Base-by-base conservation (phyloP, 805 yeast genomes). In the Candida gorgasii region DNA sequence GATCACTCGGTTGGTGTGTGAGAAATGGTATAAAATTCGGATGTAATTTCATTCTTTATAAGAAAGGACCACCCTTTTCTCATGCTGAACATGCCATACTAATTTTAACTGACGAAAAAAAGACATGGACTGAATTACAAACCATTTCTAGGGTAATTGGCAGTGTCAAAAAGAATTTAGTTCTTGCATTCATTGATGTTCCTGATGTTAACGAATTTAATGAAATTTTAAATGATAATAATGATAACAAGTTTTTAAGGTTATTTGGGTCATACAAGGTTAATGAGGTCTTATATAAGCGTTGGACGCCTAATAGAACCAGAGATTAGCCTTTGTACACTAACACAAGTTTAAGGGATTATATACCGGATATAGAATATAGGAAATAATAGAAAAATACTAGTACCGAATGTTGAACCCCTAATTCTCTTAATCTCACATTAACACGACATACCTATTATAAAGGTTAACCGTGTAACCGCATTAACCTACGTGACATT, bases 1-100 rank as follows among this genome's bases (percentile, higher is more conserved):
- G 95, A 40, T 82, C 96, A 0, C 73, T 79, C 18, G 97, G 97
- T 0, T 93, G 98, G 97, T 92, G 97, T 68, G 93, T 84, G 2
- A 73, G 95, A 45, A 79, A 90, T 0, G 99, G 98, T 0, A 78
- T 89, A 43, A 93, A 93, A 61, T 93, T 93, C 61, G 96, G 97
- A 2, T 77, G 86, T n/a, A 95, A 90, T 54, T 84, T 70, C 61
- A 65, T 93, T 7, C 69, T 93, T 4, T 93, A 93, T 61, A 80
- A 84, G 41, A 72, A 92, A 44, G 99, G 99, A 0, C 99, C 98
- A 7, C 97, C 97, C 1, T 89, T 90, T 59, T 80, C 84, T 39
- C 99, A 93, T 59, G 97, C 99, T 0, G 96, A 89, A 58, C 87
- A 79, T 60, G 87, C 92, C 5, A 66, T 88, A 3, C 56, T 76